Percentiles rank a stretch among this genome's conserved stretches.
These are phyloP conservation scores for Talaromyces sp. DNA, from an alignment of 2,329 filamentous ascomycete species.

Conservation along the genomic window DNA sequence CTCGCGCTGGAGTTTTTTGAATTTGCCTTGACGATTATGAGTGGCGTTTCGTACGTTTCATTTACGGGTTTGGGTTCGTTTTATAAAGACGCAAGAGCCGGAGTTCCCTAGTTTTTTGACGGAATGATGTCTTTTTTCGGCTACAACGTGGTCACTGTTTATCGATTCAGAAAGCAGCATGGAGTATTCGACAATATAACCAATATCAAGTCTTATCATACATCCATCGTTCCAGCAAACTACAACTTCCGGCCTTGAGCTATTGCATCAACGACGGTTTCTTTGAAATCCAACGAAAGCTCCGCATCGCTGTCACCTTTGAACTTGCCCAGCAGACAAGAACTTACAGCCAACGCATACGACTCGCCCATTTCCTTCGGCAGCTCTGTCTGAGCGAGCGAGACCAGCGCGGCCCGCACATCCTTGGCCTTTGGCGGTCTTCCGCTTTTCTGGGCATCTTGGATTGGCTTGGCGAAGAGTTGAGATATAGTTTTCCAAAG, in stretches of 20 bases:
- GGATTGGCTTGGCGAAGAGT: slow-evolving; percentile 21
- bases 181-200: background rate
- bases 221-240: slow-evolving; percentile 6
- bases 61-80: background rate
- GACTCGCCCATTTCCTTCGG: slow-evolving; percentile 21
- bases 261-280: slow-evolving; percentile 20
- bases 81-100: background rate
- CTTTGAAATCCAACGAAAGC: slow-evolving; percentile 21
- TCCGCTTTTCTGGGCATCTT: slow-evolving; percentile 18
- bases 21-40: slow-evolving; percentile 22
- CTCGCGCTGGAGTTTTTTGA: slow-evolving; percentile 74
- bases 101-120: background rate
- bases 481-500: slow-evolving; percentile 25
- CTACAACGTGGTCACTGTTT: background rate
- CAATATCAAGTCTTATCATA: background rate
- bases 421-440: slow-evolving; percentile 17
- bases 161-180: background rate
- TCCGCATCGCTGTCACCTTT: slow-evolving; percentile 16
- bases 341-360: slow-evolving; percentile 20
- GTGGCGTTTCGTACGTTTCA: background rate
- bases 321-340: slow-evolving; percentile 20
- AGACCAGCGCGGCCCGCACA: slow-evolving; percentile 16
- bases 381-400: slow-evolving; percentile 16
- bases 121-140: background rate
- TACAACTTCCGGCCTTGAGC: slow-evolving; percentile 2